These are phyloP conservation scores for Fusarium sp. DNA, from an alignment of 2,329 filamentous ascomycete genomes.

Conservation along the genomic window DNA sequence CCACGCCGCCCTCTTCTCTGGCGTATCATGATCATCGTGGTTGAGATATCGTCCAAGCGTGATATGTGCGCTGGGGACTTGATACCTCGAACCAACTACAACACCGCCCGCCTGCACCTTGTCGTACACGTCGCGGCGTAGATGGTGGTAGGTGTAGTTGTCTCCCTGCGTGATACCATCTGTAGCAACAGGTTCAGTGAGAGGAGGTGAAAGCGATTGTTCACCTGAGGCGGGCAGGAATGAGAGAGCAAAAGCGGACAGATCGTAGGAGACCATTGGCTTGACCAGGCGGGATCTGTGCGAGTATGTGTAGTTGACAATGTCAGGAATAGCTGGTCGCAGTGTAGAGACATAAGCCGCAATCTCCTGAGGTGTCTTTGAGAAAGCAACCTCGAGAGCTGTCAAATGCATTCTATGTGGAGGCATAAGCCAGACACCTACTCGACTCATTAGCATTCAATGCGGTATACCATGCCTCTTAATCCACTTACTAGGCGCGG, in stretches of 20 bases:
- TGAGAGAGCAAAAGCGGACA: conserved; percentile 85
- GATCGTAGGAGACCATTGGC: conserved; percentile 85
- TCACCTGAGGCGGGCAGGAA: conserved; percentile 85
- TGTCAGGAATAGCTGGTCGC: conserved; percentile 65
- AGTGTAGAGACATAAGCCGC: conserved; percentile 70
- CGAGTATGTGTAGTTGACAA: conserved; percentile 74
- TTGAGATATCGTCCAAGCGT: conserved; percentile 86
- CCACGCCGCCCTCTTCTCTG: conserved; percentile 71
- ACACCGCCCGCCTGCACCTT: conserved; percentile 72
- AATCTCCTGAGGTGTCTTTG: conserved; percentile 77
- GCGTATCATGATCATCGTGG: conserved; percentile 71
- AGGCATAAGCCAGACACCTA: conserved; percentile 91
- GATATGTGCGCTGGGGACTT: conserved; percentile 90
- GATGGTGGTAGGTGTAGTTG: conserved; percentile 88
- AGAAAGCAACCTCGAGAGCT: conserved; percentile 85
- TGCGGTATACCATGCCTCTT: neutral
- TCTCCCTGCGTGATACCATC: conserved; percentile 65
- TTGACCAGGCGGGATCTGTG: conserved; percentile 83
- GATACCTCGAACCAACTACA: conserved; percentile 82
- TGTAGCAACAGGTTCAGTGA: conserved; percentile 54
- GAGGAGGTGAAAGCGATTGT: conserved; percentile 54
- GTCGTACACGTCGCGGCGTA: conserved; percentile 81
- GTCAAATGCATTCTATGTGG: conserved; percentile 84
- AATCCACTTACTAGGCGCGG: conserved; percentile 75
- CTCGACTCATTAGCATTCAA: neutral